Conservation (phyloP, 495 filamentous ascomycete species). For the Penicillium malachiteum region DNA sequence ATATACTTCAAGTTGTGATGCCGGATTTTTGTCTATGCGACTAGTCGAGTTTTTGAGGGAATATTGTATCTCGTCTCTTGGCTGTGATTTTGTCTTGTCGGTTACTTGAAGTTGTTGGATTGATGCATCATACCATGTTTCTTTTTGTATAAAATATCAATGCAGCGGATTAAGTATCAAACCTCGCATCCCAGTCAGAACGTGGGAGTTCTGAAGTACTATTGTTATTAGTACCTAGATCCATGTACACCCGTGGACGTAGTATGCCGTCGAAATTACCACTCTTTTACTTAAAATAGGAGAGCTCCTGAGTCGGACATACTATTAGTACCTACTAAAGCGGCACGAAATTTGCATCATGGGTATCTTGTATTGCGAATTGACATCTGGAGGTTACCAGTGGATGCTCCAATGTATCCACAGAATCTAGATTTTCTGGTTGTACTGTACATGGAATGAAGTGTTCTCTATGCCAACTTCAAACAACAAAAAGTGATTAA, state of each 20-base stretch:
- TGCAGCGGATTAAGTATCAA: not conserved
- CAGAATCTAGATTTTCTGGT: not conserved
- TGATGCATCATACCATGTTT: slow-evolving; percentile 2
- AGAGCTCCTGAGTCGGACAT: no score
- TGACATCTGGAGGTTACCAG: not conserved
- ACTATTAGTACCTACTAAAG: no score
- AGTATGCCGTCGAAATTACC: no score
- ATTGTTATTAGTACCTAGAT: no score
- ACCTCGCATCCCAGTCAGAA: not conserved
- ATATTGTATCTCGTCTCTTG: no score
- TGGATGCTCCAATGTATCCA: no score
- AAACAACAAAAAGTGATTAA: slow-evolving; percentile 14
- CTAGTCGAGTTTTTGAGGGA: not conserved
- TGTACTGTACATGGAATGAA: not conserved
- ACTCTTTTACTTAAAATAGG: no score
- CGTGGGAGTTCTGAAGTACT: no score
- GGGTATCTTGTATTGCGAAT: slow-evolving; percentile 3
- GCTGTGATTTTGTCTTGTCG: not conserved
- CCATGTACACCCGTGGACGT: no score
- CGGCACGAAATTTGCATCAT: not conserved
- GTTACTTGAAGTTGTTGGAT: not conserved
- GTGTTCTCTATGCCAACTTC: not conserved
- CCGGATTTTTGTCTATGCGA: not conserved
- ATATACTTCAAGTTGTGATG: not conserved
- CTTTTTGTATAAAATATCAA: slow-evolving; percentile 17